Conservation (phyloP, 2,329 filamentous ascomycete genomes). For the Mycocentrospora acerina region DNA sequence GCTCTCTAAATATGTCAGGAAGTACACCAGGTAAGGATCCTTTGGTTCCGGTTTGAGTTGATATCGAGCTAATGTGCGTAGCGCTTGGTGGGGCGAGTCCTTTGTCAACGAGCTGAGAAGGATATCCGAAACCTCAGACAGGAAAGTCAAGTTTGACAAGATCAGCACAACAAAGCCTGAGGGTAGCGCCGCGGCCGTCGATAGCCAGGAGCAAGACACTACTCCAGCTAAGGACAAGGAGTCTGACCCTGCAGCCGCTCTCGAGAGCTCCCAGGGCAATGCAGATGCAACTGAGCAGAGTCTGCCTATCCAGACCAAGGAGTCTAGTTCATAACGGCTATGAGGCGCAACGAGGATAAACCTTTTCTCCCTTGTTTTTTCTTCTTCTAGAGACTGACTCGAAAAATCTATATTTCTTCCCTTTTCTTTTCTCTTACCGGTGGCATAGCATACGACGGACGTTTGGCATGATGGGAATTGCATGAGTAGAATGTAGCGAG, state of each 20-base stretch:
- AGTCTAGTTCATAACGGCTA: slow-evolving; percentile 9
- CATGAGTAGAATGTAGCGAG: slow-evolving; percentile 7
- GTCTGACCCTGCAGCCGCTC: slow-evolving; percentile 11
- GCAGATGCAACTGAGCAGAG: slow-evolving; percentile 3
- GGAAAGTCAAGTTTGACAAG: slow-evolving; percentile 44
- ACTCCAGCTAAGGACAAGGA: slow-evolving; percentile 15
- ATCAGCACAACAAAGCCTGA: slow-evolving; percentile 11
- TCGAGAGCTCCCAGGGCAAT: slow-evolving; percentile 7
- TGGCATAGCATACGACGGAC: slow-evolving; percentile 14
- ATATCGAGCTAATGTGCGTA: slow-evolving; percentile 35
- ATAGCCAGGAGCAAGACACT: neutral
- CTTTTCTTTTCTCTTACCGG: too few relatives aligned
- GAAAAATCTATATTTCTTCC: neutral
- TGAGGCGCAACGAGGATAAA: neutral
- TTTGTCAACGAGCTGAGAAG: slow-evolving; percentile 81
- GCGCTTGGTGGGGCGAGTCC: slow-evolving; percentile 92
- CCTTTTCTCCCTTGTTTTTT: neutral
- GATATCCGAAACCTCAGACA: slow-evolving; percentile 56
- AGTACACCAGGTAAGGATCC: slow-evolving; percentile 76
- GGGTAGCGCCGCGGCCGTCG: slow-evolving; percentile 1
- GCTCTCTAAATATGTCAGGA: slow-evolving; percentile 91
- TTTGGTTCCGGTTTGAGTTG: neutral
- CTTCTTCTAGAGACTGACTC: neutral
- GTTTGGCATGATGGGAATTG: slow-evolving; percentile 14
- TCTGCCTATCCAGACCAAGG: slow-evolving; percentile 12